Base-by-base conservation (phyloP, 192 early-diverging fungal genomes). In the Coemansia sp. region DNA sequence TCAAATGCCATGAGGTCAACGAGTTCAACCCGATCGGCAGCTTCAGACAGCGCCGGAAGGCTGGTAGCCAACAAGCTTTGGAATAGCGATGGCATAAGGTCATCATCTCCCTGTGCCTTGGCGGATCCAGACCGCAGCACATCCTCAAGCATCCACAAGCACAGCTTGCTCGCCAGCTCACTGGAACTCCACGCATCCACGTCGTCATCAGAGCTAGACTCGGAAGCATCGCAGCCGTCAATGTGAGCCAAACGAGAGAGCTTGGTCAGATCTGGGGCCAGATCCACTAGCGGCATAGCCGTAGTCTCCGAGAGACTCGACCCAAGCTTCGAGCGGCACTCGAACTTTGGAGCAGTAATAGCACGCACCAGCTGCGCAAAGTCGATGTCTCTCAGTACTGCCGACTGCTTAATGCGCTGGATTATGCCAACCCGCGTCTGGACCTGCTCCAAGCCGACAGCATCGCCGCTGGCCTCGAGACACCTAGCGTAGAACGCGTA, bases 401-500 rank as follows among this genome's bases (percentile, higher is more conserved):
- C 32, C 1, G 40, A 45, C 72, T 56, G 19, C n/a, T 66, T 45
- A 42, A 72, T 41, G 22, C 29, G n/a, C 40, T 29, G 45, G 2
- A 64, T 58, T 2, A 80, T 14, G 31, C 49, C 39, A 6, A 58
- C 46, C 9, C 77, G 72, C 32, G 62, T 36, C n/a, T 20, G 32
- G 22, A 65, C 68, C 61, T 71, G 67, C 51, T 68, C 29, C 53
- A 11, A 58, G 0, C 6, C 24, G 0, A 1, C 32, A 1, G 6
- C 3, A 17, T 60, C 47, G 0, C 14, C 38, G 3, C 37, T 36
- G 7, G 46, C 11, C 15, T 60, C 22, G 5, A 58, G 14, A 10
- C 60, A 60, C 36, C 57, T 38, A 9, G 65, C 68, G 22, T 71
- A 71, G 29, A 71, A 64, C 24, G 41, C 11, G 37, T 74, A 80